These are phyloP conservation scores for Auriscalpium vulgare DNA, from an alignment of 768 basidiomycete genomes.

Conservation along the genomic window DNA sequence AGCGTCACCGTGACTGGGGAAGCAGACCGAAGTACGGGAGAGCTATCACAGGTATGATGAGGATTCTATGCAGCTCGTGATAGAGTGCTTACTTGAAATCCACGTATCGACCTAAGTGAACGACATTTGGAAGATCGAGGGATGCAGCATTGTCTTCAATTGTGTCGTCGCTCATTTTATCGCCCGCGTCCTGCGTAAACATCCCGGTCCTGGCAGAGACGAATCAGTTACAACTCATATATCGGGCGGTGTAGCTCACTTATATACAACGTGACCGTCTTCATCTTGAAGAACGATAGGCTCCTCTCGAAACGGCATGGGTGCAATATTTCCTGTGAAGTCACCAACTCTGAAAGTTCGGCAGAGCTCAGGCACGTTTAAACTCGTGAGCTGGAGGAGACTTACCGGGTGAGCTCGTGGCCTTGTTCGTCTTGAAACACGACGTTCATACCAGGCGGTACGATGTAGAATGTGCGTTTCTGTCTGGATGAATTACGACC, in stretches of 20 bases:
- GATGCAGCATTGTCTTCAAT: slow-evolving; percentile 1
- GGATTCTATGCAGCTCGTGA: too few species aligned
- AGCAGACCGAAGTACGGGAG: too few species aligned
- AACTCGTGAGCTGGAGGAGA: background rate
- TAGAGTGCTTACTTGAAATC: slow-evolving; percentile 1
- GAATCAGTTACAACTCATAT: too few species aligned
- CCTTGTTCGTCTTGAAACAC: slow-evolving; percentile 14
- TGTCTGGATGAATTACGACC: background rate
- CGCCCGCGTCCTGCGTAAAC: too few species aligned
- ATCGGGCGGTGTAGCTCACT: background rate
- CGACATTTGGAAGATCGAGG: slow-evolving; percentile 11
- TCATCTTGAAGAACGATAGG: slow-evolving; percentile 13
- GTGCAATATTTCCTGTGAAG: slow-evolving; percentile 1
- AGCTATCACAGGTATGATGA: too few species aligned
- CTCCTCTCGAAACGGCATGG: slow-evolving; percentile 9
- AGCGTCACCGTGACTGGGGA: too few species aligned
- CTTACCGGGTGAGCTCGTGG: slow-evolving; percentile 12
- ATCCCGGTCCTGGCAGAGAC: slow-evolving; percentile 7
- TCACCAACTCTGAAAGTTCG: slow-evolving; percentile 10
- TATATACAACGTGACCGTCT: slow-evolving; percentile 9
- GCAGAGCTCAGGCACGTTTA: background rate
- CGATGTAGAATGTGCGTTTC: slow-evolving; percentile 14
- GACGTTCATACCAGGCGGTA: slow-evolving; percentile 16
- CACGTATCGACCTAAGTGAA: slow-evolving; percentile 12
- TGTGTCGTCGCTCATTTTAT: slow-evolving; percentile 6